Evolutionary conservation across 192 early-diverging fungal genomes (phyloP).

Genomic region (Helicostylum pulchrum): DNA sequence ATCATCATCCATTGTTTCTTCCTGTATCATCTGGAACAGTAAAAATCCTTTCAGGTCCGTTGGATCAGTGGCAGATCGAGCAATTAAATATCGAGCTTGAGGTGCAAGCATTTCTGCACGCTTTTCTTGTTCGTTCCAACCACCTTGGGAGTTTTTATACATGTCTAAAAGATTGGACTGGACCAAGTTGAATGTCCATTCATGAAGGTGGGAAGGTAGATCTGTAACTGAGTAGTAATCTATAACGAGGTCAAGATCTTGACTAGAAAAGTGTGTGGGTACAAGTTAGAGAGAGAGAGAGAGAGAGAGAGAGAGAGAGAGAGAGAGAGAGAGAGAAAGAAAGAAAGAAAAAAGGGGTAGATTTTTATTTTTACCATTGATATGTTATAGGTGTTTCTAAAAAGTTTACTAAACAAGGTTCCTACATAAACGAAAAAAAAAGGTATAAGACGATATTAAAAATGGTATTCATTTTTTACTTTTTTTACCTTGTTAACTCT

Average conservation of each 20-base stretch:
- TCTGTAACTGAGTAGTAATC: constrained; percentile 41
- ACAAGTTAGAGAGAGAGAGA: background rate
- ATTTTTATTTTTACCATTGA: constrained; percentile 14
- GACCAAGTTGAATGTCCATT: constrained; percentile 54
- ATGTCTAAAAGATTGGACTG: constrained; percentile 60
- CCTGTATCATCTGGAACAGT: constrained; percentile 61
- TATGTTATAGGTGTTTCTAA: constrained; percentile 15
- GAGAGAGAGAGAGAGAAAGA: background rate
- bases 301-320: background rate
- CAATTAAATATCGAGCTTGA: constrained; percentile 55
- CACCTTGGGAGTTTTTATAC: constrained; percentile 62
- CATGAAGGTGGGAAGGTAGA: constrained; percentile 33
- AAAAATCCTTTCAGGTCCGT: constrained; percentile 49
- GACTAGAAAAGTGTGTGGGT: constrained; percentile 3
- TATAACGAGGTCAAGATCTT: constrained; percentile 25
- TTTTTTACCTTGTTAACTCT: constrained; percentile 10
- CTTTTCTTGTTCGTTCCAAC: constrained; percentile 61
- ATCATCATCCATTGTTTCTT: constrained; percentile 59
- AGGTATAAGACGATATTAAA: too few relatives aligned
- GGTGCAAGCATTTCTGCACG: constrained; percentile 52
- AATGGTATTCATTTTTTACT: background rate
- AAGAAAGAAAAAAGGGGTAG: background rate
- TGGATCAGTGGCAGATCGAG: constrained; percentile 31
- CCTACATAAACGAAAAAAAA: constrained; percentile 10
- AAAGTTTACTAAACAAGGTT: constrained; percentile 20